These are phyloP conservation scores for Juncus effusus DNA, from an alignment of 176 grass and related monocot species.

Conservation along the genomic window DNA sequence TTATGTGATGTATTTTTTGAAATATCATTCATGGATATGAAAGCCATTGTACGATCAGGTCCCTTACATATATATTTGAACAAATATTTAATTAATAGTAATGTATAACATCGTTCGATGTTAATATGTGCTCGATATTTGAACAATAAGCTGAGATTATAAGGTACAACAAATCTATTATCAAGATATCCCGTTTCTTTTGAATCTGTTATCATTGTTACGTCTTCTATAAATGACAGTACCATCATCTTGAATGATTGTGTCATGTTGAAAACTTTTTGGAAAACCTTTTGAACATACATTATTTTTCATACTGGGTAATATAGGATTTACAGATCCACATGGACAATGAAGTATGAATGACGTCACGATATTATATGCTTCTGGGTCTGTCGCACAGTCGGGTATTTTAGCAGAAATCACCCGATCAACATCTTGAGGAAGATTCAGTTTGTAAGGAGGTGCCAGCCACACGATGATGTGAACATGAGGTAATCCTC, in stretches of 20 bases:
- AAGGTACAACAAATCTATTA: no score
- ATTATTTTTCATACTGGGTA: neutral
- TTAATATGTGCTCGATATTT: no score
- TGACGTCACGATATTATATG: neutral
- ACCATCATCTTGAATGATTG: neutral
- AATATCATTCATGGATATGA: no score
- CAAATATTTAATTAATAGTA: no score
- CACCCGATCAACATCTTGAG: neutral
- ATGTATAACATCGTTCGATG: no score
- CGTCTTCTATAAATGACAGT: neutral
- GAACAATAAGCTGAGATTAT: no score
- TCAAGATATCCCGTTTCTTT: no score
- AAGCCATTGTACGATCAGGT: no score
- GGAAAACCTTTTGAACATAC: neutral
- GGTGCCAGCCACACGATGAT: neutral
- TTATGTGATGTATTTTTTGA: no score
- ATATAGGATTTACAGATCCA: neutral
- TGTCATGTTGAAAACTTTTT: neutral
- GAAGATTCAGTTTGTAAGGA: neutral
- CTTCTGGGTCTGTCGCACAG: neutral
- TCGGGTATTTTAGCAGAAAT: neutral
- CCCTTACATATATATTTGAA: no score
- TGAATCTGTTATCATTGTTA: neutral
- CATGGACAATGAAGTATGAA: neutral
- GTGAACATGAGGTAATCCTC: neutral